Base-by-base conservation (phyloP, 148 eudicot species). In the Rhododendron ferrugineum region DNA sequence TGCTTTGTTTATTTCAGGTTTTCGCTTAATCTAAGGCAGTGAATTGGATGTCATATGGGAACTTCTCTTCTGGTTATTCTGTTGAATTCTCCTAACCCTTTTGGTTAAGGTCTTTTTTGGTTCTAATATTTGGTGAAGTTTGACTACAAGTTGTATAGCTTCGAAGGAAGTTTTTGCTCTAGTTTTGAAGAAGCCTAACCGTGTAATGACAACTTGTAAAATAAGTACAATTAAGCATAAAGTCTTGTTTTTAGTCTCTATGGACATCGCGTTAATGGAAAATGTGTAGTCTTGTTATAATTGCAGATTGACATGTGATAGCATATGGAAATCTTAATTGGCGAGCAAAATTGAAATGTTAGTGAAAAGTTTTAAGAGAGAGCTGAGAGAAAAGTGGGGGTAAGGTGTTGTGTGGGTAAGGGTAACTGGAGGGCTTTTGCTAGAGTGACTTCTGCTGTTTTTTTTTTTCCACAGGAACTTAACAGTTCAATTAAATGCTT, bases 1-100 rank as follows among this genome's bases (percentile, higher is more conserved):
- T 40, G 26, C 28, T 77, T n/a, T 78, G 34, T 44, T 78, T 44
- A 23, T 78, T 78, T 78, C 80, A 78, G 80, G 80, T 22, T 78
- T 46, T 78, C 22, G 15, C 52, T 78, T 44, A 26, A n/a, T n/a
- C 28, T 8, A 4, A 6, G 56, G 80, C 52, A 78, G 14, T 44
- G 54, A 44, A n/a, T 23, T 23, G 30, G 30, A 22, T 26, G 13
- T 78, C 52, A 9, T 42, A 36, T 9, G 47, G 47, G 52, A 40
- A 11, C 30, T 42, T 22, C 50, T 23, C 14, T 11, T 10, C 6
- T 4, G 30, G 80, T 77, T 40, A 42, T 77, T 9, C 28, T 77
- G 52, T 44, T 77, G 80, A 22, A 77, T 44, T 44, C 7, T 77
- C 23, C 46, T 44, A 7, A 42, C 26, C 28, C 32, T 78, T 75